Percentiles rank a stretch among this genome's conserved stretches.
phyloP scores from a whole-genome alignment of 371 early-diverging fungal genomes.

The Nosema muscidifuracis region DNA sequence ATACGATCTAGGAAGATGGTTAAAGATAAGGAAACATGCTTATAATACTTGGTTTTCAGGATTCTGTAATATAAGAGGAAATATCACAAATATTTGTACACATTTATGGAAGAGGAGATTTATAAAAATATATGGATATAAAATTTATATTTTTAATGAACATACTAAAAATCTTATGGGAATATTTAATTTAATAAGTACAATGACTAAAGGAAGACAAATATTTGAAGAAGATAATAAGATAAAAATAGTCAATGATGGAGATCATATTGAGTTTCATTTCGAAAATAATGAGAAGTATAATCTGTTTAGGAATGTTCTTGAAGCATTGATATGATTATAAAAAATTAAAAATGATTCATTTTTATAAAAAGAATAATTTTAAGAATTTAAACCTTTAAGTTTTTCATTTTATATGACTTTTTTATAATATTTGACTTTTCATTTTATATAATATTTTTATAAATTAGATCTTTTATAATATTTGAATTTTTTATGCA shows the following conservation, averaged over 20 bases:
- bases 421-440: no score
- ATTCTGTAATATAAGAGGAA: constrained; percentile 51
- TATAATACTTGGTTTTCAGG: constrained; percentile 51
- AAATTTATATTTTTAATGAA: constrained; percentile 50
- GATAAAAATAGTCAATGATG: constrained; percentile 12
- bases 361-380: no score
- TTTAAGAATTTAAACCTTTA: no score
- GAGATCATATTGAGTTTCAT: constrained; percentile 25
- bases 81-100: constrained; percentile 9
- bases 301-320: constrained; percentile 5
- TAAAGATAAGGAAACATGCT: constrained; percentile 40
- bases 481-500: no score
- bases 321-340: constrained; percentile 26
- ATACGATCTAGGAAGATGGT: constrained; percentile 37
- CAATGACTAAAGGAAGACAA: neutral
- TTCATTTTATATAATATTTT: no score
- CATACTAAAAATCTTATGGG: constrained; percentile 34
- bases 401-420: no score
- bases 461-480: no score
- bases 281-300: constrained; percentile 45
- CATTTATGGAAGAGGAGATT: constrained; percentile 55
- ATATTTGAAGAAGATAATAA: constrained; percentile 25
- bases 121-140: constrained; percentile 54
- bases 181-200: constrained; percentile 32
- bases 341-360: neutral